Conservation (phyloP, 306 rosid species). For the Canavalia ensiformis region DNA sequence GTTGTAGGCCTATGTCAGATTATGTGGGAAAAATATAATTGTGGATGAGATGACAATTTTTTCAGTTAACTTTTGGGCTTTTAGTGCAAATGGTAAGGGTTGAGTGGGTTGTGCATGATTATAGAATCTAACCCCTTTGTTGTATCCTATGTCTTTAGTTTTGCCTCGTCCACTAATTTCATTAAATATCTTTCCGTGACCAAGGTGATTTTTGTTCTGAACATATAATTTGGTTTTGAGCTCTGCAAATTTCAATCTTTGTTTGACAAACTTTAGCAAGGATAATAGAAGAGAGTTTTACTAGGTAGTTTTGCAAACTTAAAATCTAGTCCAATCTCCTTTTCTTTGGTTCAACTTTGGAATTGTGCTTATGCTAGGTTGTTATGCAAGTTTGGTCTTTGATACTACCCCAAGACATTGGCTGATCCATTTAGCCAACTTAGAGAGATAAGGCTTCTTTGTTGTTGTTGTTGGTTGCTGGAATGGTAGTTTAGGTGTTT, state of each 20-base stretch:
- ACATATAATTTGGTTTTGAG: slow-evolving; percentile 10
- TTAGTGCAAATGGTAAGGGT: not conserved
- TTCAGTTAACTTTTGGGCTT: not conserved
- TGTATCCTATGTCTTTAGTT: not conserved
- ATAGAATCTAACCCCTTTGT: slow-evolving; percentile 18
- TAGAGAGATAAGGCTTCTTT: slow-evolving; percentile 2
- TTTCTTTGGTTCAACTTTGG: not conserved
- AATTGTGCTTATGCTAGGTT: not conserved
- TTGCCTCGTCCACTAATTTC: not conserved
- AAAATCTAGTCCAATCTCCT: not conserved
- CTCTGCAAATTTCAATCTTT: not conserved
- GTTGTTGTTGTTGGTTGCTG: not conserved
- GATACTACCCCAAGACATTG: not conserved
- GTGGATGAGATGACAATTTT: slow-evolving; percentile 10
- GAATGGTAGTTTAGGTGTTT: slow-evolving; percentile 2
- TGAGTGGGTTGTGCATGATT: not conserved
- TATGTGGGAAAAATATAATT: slow-evolving; percentile 11
- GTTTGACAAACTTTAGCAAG: not conserved
- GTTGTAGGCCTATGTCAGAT: not conserved
- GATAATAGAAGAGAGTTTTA: slow-evolving; percentile 13
- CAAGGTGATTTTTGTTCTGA: slow-evolving; percentile 20
- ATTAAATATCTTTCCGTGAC: slow-evolving; percentile 14
- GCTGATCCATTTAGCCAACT: not conserved
- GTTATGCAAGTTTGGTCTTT: not conserved
- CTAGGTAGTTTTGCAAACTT: not conserved